Conservation (phyloP, 129 eudicot species). For the Saussurea involucrata region DNA sequence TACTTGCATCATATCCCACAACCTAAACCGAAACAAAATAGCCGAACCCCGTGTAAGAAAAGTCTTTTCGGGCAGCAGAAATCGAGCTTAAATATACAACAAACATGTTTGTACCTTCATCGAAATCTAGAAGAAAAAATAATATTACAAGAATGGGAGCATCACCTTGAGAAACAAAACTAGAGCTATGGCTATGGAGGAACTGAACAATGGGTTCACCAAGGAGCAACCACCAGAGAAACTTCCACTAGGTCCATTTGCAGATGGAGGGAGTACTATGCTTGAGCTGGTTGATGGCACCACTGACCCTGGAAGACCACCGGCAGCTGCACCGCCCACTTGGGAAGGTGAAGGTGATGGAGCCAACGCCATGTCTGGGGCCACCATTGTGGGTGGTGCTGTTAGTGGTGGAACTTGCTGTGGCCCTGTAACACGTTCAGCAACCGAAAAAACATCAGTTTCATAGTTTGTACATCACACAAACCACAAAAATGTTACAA, state of each 20-base stretch:
- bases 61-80: constrained; percentile 15
- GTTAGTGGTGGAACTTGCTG: constrained; percentile 76
- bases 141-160: constrained; percentile 37
- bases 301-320: constrained; percentile 47
- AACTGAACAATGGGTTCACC: constrained; percentile 31
- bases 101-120: constrained; percentile 15
- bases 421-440: constrained; percentile 49
- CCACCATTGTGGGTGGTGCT: constrained; percentile 65
- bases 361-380: constrained; percentile 49
- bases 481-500: too few relatives aligned
- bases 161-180: constrained; percentile 32
- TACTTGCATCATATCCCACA: neutral
- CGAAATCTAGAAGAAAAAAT: neutral
- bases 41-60: constrained; percentile 15
- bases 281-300: constrained; percentile 58
- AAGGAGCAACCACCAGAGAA: constrained; percentile 41
- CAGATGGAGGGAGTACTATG: constrained; percentile 51
- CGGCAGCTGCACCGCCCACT: constrained; percentile 43
- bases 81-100: constrained; percentile 37
- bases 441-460: constrained; percentile 7
- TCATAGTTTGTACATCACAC: neutral
- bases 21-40: constrained; percentile 3
- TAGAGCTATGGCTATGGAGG: constrained; percentile 30
- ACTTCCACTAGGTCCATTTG: constrained; percentile 64
- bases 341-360: constrained; percentile 86